Evolutionary conservation across 73 alveolate genomes (phyloP), one percentile per base, ranked within the genome.

Genomic region (Tetrahymena malaccensis): DNA sequence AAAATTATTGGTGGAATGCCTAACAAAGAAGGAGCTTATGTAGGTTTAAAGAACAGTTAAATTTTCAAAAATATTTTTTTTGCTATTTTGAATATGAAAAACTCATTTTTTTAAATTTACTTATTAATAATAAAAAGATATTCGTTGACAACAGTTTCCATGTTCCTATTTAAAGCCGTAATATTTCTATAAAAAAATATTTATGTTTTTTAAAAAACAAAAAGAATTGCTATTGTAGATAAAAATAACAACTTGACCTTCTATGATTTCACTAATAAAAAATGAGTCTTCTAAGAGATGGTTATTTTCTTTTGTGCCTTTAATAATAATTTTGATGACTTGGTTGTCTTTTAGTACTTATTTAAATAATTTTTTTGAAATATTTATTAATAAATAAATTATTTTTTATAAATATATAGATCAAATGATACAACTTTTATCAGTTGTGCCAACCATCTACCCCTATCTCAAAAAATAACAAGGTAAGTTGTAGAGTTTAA

Each of bases 121-220:
- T 70, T 10, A 9, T 70, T 70, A 70, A 19, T 3, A 19, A 3
- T 7, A 70, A 19, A 19, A 22, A 95, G 55, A 56, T 95, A 19
- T 95, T 31, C 55, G 70, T 95, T 34, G 97, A 95, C 44, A 95
- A 95, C 85, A 85, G 95, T 43, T 95, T 95, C 85, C 97, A 95
- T 35, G 55, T 95, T 4, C 85, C 56, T 31, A 55, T 89, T 89
- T 94, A 55, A 35, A 95, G 43, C 31, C 84, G 35, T 37, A 95
- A 85, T 55, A 34, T 56, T 9, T 43, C 94, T 38, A 50, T 95
- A 0, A 95, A 85, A n/a, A 50, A 21, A 34, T 22, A 55, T 95
- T 55, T 43, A 89, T 21, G 94, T 56, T 93, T 50, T 89, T 89
- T 25, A 34, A 40, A 89, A 93, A n/a, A 95, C 85, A 55, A 43